Percentiles rank a stretch among this genome's conserved stretches.
phyloP scores from a whole-genome alignment of 192 early-diverging fungal species.

The Polychytrium aggregatum region DNA sequence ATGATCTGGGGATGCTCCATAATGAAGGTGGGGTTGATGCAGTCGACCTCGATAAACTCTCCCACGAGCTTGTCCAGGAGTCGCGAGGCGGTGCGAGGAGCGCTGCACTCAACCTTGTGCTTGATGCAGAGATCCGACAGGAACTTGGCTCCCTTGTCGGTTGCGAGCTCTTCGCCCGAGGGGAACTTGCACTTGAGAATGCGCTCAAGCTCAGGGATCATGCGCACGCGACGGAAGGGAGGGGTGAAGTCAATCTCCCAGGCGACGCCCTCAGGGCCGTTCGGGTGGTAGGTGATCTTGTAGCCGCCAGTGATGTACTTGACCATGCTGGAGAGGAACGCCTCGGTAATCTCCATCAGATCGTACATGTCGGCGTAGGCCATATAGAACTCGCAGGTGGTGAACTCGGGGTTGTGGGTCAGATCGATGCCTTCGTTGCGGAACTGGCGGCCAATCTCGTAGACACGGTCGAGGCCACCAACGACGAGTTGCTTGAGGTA shows the following conservation, averaged over 20 bases:
- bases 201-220: constrained; percentile 89
- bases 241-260: constrained; percentile 92
- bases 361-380: constrained; percentile 98
- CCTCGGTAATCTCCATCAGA: constrained; percentile 92
- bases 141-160: constrained; percentile 76
- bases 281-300: constrained; percentile 89
- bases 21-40: constrained; percentile 83
- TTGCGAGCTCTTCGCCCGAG: constrained; percentile 66
- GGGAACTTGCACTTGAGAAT: constrained; percentile 88
- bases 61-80: constrained; percentile 81
- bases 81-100: constrained; percentile 85
- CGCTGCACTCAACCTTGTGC: constrained; percentile 88
- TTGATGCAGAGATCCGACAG: constrained; percentile 85
- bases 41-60: constrained; percentile 37
- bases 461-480: constrained; percentile 96
- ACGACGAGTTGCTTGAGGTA: constrained; percentile 97
- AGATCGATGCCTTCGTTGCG: constrained; percentile 97
- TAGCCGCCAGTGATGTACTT: constrained; percentile 80
- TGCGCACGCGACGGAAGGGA: constrained; percentile 87
- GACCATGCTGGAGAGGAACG: constrained; percentile 81
- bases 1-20: constrained; percentile 97
- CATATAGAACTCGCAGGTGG: constrained; percentile 99
- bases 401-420: constrained; percentile 99
- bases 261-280: constrained; percentile 66
- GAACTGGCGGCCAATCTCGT: constrained; percentile 99